These are phyloP conservation scores for Lasiosphaeria hispida DNA, from an alignment of 495 filamentous ascomycete genomes.

Conservation along the genomic window DNA sequence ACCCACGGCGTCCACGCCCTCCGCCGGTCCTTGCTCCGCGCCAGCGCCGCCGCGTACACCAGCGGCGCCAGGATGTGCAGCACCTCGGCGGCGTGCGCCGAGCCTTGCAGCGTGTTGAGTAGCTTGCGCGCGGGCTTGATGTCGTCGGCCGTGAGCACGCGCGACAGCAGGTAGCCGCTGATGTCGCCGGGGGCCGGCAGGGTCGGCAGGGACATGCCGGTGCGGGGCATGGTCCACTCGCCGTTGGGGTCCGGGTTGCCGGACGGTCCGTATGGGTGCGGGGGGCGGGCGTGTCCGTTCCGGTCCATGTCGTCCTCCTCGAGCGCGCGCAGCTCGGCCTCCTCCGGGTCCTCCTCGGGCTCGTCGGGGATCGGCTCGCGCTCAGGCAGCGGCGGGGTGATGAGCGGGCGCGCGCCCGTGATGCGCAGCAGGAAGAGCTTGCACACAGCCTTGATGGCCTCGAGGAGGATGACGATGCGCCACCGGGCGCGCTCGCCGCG, in stretches of 20 bases:
- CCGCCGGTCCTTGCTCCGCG: slow-evolving; percentile 59
- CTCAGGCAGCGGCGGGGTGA: slow-evolving; percentile 83
- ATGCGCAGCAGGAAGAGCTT: slow-evolving; percentile 77
- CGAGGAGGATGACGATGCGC: slow-evolving; percentile 85
- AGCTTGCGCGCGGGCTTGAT: slow-evolving; percentile 86
- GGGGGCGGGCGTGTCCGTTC: background rate
- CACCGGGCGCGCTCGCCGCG: slow-evolving; percentile 79
- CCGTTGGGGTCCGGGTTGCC: slow-evolving; percentile 35
- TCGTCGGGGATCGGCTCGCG: slow-evolving; percentile 67
- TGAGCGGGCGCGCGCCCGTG: slow-evolving; percentile 79
- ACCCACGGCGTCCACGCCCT: slow-evolving; percentile 84
- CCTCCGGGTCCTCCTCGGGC: slow-evolving; percentile 44
- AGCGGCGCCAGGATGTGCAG: slow-evolving; percentile 88
- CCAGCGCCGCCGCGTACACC: slow-evolving; percentile 82
- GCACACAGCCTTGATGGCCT: slow-evolving; percentile 84
- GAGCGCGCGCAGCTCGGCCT: slow-evolving; percentile 21
- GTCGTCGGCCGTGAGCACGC: slow-evolving; percentile 91
- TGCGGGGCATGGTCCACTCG: slow-evolving; percentile 94
- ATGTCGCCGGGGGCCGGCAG: slow-evolving; percentile 78
- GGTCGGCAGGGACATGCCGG: slow-evolving; percentile 75
- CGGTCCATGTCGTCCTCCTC: slow-evolving; percentile 27
- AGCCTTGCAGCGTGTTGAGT: slow-evolving; percentile 70
- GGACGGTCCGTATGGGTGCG: slow-evolving; percentile 21
- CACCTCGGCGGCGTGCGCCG: slow-evolving; percentile 75
- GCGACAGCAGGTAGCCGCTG: slow-evolving; percentile 80